phyloP scores from a whole-genome alignment of 208 protist genomes.

The Leishmania guyanensis region DNA sequence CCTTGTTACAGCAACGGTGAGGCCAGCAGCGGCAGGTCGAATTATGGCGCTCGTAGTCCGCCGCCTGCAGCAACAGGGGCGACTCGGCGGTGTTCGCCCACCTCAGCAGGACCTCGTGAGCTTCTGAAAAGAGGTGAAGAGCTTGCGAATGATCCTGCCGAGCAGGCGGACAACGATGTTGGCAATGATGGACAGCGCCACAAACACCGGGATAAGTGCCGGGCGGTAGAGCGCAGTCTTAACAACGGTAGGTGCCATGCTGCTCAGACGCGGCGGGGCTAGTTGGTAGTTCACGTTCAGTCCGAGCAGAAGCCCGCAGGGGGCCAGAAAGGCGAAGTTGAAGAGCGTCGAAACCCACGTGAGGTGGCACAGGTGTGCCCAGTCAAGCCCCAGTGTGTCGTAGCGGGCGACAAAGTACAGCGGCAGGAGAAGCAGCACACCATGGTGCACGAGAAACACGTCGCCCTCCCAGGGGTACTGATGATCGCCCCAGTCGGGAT shows the following conservation, averaged over 20 bases:
- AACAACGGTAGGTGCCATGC: slow-evolving; percentile 17
- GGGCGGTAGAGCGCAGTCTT: slow-evolving; percentile 42
- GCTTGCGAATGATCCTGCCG: background rate
- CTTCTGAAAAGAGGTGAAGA: background rate
- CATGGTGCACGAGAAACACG: slow-evolving; percentile 69
- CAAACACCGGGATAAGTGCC: slow-evolving; percentile 35
- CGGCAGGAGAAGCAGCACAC: slow-evolving; percentile 58
- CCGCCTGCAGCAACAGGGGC: background rate
- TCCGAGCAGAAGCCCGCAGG: slow-evolving; percentile 50
- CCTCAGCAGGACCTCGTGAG: background rate
- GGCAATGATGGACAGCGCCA: slow-evolving; percentile 36
- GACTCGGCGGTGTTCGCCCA: background rate
- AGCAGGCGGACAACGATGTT: slow-evolving; percentile 31
- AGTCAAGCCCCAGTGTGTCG: slow-evolving; percentile 43
- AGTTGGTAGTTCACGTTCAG: slow-evolving; percentile 86
- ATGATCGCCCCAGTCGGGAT: slow-evolving; percentile 73
- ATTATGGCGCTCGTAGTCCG: background rate
- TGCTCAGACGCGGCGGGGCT: slow-evolving; percentile 50
- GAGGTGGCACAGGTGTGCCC: slow-evolving; percentile 54
- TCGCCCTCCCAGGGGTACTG: slow-evolving; percentile 49
- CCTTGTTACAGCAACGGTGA: background rate
- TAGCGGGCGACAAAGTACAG: slow-evolving; percentile 71
- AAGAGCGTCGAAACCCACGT: slow-evolving; percentile 54
- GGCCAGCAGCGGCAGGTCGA: background rate
- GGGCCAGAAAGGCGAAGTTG: slow-evolving; percentile 58